Evolutionary conservation across 2,329 filamentous ascomycete species (phyloP), one percentile per base, ranked within the genome.

Genomic region (Bipolaris zeicola): DNA sequence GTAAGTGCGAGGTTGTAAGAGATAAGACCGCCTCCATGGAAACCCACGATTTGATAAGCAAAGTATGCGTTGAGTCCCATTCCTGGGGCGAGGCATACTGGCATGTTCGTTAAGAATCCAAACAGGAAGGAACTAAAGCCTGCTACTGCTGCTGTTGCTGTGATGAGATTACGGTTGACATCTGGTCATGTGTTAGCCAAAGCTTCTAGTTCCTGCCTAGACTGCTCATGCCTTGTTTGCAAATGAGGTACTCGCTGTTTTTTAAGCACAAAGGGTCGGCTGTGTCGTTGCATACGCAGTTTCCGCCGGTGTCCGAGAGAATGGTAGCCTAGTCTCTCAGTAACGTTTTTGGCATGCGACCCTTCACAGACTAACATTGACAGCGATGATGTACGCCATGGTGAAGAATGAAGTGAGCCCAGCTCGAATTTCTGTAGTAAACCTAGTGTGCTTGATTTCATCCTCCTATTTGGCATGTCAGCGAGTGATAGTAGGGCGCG

Each of bases 351-450:
- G 42, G 14, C 11, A 33, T 39, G 2, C 3, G 14, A 6, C 6
- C 13, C n/a, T 14, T 8, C 16, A 7, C 1, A 34, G 5, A 56
- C 63, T 47, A 55, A 69, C 69, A 54, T 72, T 72, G 34, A 72
- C 69, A 20, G 69, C 65, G 33, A 72, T 71, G 54, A 71, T 68
- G 52, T 72, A 72, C 7, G 66, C 63, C 90, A 75, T 78, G 7
- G 78, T 79, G 63, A 80, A 80, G 70, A 81, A 80, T 1, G 90
- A 92, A 20, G 91, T 91, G 39, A 96, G 77, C 34, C 92, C 92
- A 58, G 90, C 92, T 60, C 91, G 88, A 50, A 96, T 80, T 78
- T 96, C 92, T 28, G 91, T 94, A 63, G 91, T 85, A 79, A 96
- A 95, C 64, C 83, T 83, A n/a, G 90, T 88, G 22, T 88, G 87